Base-by-base conservation (phyloP, 495 filamentous ascomycete species). In the Achaetomiella virescens region DNA sequence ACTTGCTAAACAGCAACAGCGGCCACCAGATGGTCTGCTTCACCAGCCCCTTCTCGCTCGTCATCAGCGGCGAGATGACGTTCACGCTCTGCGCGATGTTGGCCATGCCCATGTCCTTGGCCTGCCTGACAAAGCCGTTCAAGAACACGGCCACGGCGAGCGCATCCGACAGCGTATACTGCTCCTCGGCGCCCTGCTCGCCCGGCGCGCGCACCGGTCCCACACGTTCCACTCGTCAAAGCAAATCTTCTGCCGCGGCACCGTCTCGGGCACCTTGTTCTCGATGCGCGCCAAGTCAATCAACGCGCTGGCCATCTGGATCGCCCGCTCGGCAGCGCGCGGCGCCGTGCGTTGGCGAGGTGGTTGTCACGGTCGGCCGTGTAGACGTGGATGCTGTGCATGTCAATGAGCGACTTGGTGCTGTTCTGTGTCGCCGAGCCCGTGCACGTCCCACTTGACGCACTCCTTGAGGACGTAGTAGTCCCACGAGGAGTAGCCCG, bases 211-310 rank as follows among this genome's bases (percentile, higher is more conserved):
- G 80, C 36, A 78, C 73, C 7, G 86, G 86, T 90, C 87, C 88
- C 87, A 90, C 12, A 90, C 86, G 68, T 91, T 89, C 87, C 88
- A 90, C 68, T 90, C 87, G 66, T 91, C 88, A 66, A 90, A 90
- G 70, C 87, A 90, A 66, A 91, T 88, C 36, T 75, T 85, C 14
- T 81, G 84, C 11, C 75, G 69, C 12, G 79, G 79, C 25, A 81
- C 78, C 4, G 74, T 69, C 2, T 78, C 71, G 0, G 83, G 72
- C 1, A 88, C 80, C 2, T 66, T 64, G 59, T 83, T 84, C 66
- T 89, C 84, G 66, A 89, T 86, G 14, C 86, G 73, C 0, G 87
- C 87, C 7, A 90, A 80, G 64, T 90, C 86, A 58, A 90, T 89
- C 2, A 89, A 71, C 0, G 73, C 71, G 6, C 80, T 80, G 0